phyloP scores from a whole-genome alignment of 2,329 filamentous ascomycete genomes.

The Lachnellula suecica region DNA sequence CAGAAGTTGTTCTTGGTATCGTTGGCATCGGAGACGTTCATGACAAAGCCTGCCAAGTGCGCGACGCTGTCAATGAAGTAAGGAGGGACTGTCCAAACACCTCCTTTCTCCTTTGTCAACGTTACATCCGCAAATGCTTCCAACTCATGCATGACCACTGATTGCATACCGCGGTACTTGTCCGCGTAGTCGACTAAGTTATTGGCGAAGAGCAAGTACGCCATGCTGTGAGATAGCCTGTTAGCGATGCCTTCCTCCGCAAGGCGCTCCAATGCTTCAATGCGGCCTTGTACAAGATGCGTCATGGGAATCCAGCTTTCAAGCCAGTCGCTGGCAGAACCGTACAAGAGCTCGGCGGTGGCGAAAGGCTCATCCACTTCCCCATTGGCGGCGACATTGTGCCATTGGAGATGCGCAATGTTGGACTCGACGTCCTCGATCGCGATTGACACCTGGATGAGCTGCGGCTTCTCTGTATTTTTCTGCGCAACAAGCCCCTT shows the following conservation, averaged over 20 bases:
- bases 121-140: slow-evolving; percentile 26
- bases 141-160: slow-evolving; percentile 23
- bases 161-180: slow-evolving; percentile 23
- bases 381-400: slow-evolving; percentile 36
- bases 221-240: slow-evolving; percentile 50
- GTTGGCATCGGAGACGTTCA: slow-evolving; percentile 17
- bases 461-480: slow-evolving; percentile 30
- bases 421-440: slow-evolving; percentile 41
- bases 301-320: slow-evolving; percentile 2
- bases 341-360: slow-evolving; percentile 11
- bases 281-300: slow-evolving; percentile 27
- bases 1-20: slow-evolving; percentile 19
- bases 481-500: slow-evolving; percentile 35
- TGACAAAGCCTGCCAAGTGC: slow-evolving; percentile 20
- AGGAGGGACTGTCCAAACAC: slow-evolving; percentile 20
- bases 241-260: slow-evolving; percentile 54
- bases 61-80: slow-evolving; percentile 21
- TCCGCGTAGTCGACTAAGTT: slow-evolving; percentile 23
- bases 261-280: slow-evolving; percentile 42
- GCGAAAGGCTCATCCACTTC: background rate
- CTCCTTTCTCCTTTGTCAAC: slow-evolving; percentile 20
- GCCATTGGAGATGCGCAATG: slow-evolving; percentile 33
- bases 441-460: slow-evolving; percentile 30
- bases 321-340: slow-evolving; percentile 2
- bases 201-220: slow-evolving; percentile 20